Conservation (phyloP, 1,284 basidiomycete species). For the Cryptococcus sp. region DNA sequence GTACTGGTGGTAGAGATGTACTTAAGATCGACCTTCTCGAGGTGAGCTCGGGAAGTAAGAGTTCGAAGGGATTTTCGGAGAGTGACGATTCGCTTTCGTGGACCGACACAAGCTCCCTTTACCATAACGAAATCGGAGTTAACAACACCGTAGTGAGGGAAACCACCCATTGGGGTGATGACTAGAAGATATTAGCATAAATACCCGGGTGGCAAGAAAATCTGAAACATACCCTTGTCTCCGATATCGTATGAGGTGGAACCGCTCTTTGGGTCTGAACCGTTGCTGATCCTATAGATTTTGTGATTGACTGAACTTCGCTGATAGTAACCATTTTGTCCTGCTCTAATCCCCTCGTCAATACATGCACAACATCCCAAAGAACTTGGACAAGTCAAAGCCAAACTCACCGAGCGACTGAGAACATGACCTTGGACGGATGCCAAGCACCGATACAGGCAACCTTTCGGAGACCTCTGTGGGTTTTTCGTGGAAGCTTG, state of each 20-base stretch:
- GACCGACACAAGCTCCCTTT: conserved; percentile 90
- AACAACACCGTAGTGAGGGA: conserved; percentile 95
- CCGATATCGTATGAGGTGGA: conserved; percentile 91
- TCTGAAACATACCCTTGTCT: conserved; percentile 59
- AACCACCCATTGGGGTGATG: conserved; percentile 98
- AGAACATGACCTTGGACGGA: conserved; percentile 80
- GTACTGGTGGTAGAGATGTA: conserved; percentile 96
- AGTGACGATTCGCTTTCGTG: conserved; percentile 83
- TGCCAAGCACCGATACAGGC: conserved; percentile 83
- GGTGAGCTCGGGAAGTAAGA: conserved; percentile 53
- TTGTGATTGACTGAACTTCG: conserved; percentile 87
- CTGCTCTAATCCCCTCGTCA: conserved; percentile 52
- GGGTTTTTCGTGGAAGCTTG: conserved; percentile 89
- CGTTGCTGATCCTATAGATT: conserved; percentile 92
- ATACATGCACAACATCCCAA: no score
- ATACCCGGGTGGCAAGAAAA: no score
- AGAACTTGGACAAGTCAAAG: no score
- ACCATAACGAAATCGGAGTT: conserved; percentile 98
- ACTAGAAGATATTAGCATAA: conserved; percentile 17
- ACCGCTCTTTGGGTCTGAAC: conserved; percentile 74
- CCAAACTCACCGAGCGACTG: conserved; percentile 70
- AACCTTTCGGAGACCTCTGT: conserved; percentile 75
- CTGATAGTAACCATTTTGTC: conserved; percentile 99
- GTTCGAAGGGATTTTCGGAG: conserved; percentile 39
- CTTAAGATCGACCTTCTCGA: conserved; percentile 92